These are phyloP conservation scores for Diaporthe sp. DNA, from an alignment of 2,329 filamentous ascomycete species.

Conservation along the genomic window DNA sequence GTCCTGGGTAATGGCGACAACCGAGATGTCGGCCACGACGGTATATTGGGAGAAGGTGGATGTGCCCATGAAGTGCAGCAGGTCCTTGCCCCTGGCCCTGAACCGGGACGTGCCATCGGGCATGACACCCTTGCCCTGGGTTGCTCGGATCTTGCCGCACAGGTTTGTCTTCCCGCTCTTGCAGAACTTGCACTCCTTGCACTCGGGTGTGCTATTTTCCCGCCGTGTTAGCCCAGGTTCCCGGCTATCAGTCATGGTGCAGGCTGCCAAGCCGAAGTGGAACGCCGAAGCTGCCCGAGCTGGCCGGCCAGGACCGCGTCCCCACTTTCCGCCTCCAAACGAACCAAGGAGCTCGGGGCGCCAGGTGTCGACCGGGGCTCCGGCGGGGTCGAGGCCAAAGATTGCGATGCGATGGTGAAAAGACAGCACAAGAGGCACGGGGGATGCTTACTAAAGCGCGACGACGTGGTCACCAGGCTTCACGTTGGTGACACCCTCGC, in stretches of 20 bases:
- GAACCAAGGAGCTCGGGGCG: slow-evolving; percentile 16
- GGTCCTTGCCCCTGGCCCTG: slow-evolving; percentile 92
- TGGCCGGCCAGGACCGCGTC: slow-evolving; percentile 14
- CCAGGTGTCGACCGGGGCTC: slow-evolving; percentile 11
- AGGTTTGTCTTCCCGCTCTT: slow-evolving; percentile 99
- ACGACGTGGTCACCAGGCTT: slow-evolving; percentile 94
- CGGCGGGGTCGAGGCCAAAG: slow-evolving; percentile 9
- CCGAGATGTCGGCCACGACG: slow-evolving; percentile 97
- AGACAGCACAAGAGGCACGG: not conserved
- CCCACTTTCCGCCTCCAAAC: slow-evolving; percentile 22
- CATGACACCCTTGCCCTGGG: slow-evolving; percentile 96
- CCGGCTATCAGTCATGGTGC: not conserved
- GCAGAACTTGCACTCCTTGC: slow-evolving; percentile 99
- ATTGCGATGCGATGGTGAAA: not conserved
- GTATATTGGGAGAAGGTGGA: slow-evolving; percentile 99
- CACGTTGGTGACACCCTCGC: slow-evolving; percentile 94
- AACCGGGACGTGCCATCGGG: slow-evolving; percentile 96
- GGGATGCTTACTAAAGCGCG: slow-evolving; percentile 80
- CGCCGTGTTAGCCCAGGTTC: slow-evolving; percentile 8
- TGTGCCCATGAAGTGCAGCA: slow-evolving; percentile 99
- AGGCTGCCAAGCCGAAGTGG: slow-evolving; percentile 19
- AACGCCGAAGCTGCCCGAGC: slow-evolving; percentile 17
- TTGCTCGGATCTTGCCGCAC: slow-evolving; percentile 98
- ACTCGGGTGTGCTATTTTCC: slow-evolving; percentile 86
- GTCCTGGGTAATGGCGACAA: slow-evolving; percentile 86